Evolutionary conservation across 1,139 yeast genomes (phyloP), one percentile per base, ranked within the genome.

Genomic region (Magnusiomyces fungicola): DNA sequence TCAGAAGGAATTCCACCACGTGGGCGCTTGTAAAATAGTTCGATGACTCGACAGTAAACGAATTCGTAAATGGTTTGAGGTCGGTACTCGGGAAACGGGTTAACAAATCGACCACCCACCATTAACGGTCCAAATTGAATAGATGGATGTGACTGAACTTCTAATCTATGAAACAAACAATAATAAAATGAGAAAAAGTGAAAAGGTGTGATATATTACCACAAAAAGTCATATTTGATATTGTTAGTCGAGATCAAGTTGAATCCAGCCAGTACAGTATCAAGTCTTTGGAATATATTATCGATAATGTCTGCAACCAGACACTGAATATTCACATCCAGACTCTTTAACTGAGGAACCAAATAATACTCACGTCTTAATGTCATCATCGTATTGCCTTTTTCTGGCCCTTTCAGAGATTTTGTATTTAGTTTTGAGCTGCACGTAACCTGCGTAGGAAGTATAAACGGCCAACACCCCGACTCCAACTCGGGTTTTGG

Each of bases 61-160:
- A 89, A 90, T 68, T 90, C 97, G 63, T 86, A 85, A 5, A 88
- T 75, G 0, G 97, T 88, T 66, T 89, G 97, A 2, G 90, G 83
- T 45, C 97, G 72, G 63, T 90, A 90, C 61, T 90, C 96, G n/a
- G 76, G 77, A 62, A 90, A 90, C 2, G 97, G 97, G 61, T 90
- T 90, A 49, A 87, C 94, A 66, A 78, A 90, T 62, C 89, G 73
- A 6, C 97, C 97, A 10, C 80, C 78, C 0, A 90, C 75, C 9
- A 77, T 75, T 52, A 88, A 57, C n/a, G 69, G 61, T 3, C 67
- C 61, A 50, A 56, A 67, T 47, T 60, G 58, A 27, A 49, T 50
- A 5, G 60, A 54, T 48, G 75, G 69, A 58, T 73, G 58, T 49
- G 70, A 70, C 50, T 69, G 69, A 32, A 59, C 53, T 38, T 57